phyloP scores from a whole-genome alignment of 306 rosid genomes.

The Medicago lupulina region DNA sequence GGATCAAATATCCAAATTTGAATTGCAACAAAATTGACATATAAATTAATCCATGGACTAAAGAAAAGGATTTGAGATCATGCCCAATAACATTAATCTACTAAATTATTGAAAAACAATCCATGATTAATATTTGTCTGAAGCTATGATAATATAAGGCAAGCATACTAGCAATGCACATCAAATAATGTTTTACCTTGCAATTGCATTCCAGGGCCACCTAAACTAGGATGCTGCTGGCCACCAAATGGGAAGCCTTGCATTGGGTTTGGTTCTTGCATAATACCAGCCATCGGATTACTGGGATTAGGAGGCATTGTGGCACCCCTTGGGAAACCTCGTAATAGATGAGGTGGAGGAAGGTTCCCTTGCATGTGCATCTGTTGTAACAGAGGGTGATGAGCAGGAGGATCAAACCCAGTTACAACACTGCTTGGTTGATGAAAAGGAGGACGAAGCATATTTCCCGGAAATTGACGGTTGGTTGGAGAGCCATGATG shows the following conservation, averaged over 20 bases:
- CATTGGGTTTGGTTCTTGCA: slow-evolving; percentile 70
- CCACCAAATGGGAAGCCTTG: slow-evolving; percentile 67
- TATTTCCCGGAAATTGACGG: slow-evolving; percentile 72
- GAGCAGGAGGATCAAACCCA: slow-evolving; percentile 72
- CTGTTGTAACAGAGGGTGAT: slow-evolving; percentile 78
- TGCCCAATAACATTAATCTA: slow-evolving; percentile 30
- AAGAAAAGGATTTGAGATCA: slow-evolving; percentile 7
- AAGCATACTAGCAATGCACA: neutral
- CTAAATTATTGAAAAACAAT: slow-evolving; percentile 7
- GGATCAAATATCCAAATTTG: slow-evolving; percentile 18
- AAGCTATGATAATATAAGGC: slow-evolving; percentile 18
- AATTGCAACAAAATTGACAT: neutral
- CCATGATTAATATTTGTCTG: neutral
- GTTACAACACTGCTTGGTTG: slow-evolving; percentile 57
- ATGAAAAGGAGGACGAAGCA: slow-evolving; percentile 78
- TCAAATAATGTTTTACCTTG: slow-evolving; percentile 64
- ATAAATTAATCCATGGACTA: neutral
- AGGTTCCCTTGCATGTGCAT: slow-evolving; percentile 72
- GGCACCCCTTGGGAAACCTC: slow-evolving; percentile 76
- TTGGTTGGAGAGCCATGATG: slow-evolving; percentile 65
- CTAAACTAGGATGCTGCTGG: slow-evolving; percentile 65
- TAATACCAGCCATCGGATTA: slow-evolving; percentile 64
- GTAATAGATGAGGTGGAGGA: slow-evolving; percentile 69
- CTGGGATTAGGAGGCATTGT: slow-evolving; percentile 58
- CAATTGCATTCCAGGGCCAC: slow-evolving; percentile 66